phyloP scores from a whole-genome alignment of 805 yeast species.

The Yarrowia keelungensis region DNA sequence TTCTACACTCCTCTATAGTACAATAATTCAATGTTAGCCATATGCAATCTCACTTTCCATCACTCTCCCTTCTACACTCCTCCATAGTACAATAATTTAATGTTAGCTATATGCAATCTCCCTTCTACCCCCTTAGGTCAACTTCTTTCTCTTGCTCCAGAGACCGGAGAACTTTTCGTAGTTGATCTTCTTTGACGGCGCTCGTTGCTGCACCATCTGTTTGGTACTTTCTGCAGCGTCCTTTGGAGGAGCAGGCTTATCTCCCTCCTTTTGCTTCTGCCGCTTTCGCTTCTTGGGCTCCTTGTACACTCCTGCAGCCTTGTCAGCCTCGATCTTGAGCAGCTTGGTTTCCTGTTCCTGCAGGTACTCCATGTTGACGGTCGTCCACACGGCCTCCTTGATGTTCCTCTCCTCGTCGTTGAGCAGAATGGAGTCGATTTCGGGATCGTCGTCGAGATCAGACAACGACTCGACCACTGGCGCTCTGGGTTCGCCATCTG shows the following conservation, averaged over 20 bases:
- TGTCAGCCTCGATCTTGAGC: slow-evolving; percentile 85
- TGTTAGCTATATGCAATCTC: slow-evolving; percentile 35
- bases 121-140: neutral
- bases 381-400: slow-evolving; percentile 89
- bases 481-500: slow-evolving; percentile 42
- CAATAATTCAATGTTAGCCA: too few species aligned
- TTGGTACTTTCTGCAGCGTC: slow-evolving; percentile 80
- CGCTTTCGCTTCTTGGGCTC: slow-evolving; percentile 54
- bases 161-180: slow-evolving; percentile 72
- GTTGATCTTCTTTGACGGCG: slow-evolving; percentile 87
- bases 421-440: slow-evolving; percentile 66
- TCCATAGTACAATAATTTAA: slow-evolving; percentile 22
- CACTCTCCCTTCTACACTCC: too few species aligned
- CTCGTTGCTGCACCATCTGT: slow-evolving; percentile 73
- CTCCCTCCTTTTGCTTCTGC: slow-evolving; percentile 46
- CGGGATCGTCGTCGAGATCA: slow-evolving; percentile 83
- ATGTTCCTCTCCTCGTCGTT: slow-evolving; percentile 71
- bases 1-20: too few species aligned
- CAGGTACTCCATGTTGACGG: slow-evolving; percentile 83
- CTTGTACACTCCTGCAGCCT: slow-evolving; percentile 74
- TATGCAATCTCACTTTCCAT: too few species aligned
- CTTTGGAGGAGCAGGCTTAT: slow-evolving; percentile 42
- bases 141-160: slow-evolving; percentile 43
- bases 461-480: slow-evolving; percentile 51
- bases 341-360: slow-evolving; percentile 85